Evolutionary conservation across 805 yeast genomes (phyloP).

Genomic region (Candida nitratophila): DNA sequence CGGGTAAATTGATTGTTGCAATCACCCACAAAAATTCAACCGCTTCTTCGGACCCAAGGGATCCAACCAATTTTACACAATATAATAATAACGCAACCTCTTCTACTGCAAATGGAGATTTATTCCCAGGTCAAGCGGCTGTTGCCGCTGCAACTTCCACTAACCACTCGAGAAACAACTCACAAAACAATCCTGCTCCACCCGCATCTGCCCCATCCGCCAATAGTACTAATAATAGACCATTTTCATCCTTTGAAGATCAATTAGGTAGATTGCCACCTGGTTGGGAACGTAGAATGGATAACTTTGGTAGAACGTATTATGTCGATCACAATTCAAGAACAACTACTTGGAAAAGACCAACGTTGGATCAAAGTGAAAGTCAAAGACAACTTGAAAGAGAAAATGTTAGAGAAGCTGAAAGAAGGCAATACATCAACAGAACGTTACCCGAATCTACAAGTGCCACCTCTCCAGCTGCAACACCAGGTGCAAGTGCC

Average conservation of each 20-base stretch:
- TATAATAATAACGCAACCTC: constrained; percentile 1
- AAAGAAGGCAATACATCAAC: constrained; percentile 83
- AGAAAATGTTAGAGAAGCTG: constrained; percentile 71
- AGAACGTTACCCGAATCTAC: constrained; percentile 78
- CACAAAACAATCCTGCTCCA: constrained; percentile 13
- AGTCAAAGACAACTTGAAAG: constrained; percentile 55
- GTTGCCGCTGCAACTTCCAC: constrained; percentile 19
- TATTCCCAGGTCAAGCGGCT: constrained; percentile 19
- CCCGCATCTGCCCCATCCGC: constrained; percentile 14
- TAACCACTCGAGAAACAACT: constrained; percentile 12
- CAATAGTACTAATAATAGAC: constrained; percentile 35
- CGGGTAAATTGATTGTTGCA: constrained; percentile 82
- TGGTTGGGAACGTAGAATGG: constrained; percentile 99
- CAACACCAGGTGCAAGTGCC: constrained; percentile 19
- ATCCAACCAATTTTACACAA: constrained; percentile 14
- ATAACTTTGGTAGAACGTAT: constrained; percentile 93
- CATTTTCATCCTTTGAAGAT: constrained; percentile 91
- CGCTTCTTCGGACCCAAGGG: constrained; percentile 12
- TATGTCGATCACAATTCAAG: constrained; percentile 97
- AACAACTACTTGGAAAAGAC: constrained; percentile 99
- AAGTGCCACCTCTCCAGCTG: constrained; percentile 1
- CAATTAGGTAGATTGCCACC: constrained; percentile 95
- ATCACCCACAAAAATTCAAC: constrained; percentile 39
- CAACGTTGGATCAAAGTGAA: constrained; percentile 76
- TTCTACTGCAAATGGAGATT: constrained; percentile 8